A percentile compares a stretch with the other conserved stretches of the same genome.
These are phyloP conservation scores for Maudiozyma barnettii DNA, from an alignment of 805 yeast genomes.

Conservation along the genomic window DNA sequence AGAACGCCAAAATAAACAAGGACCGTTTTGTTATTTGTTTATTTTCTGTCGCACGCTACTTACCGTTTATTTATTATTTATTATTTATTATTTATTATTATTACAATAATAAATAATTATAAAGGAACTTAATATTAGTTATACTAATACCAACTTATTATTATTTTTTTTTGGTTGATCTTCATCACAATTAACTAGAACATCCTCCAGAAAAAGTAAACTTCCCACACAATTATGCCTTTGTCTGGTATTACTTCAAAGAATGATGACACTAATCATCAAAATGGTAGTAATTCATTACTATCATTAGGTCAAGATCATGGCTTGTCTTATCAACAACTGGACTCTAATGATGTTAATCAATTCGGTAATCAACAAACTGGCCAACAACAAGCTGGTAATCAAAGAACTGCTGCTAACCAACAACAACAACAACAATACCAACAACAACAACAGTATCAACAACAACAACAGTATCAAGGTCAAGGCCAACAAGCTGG, in stretches of 20 bases:
- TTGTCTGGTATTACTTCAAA: conserved; percentile 2
- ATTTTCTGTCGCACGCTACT: background rate
- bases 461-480: conserved; percentile 4
- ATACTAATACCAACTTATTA: no score
- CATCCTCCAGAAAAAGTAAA: no score
- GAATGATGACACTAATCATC: background rate
- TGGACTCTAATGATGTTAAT: conserved; percentile 12
- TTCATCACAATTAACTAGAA: background rate
- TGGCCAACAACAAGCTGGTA: conserved; percentile 6
- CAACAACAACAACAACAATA: conserved; percentile 6
- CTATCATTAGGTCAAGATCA: conserved; percentile 13
- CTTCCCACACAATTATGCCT: no score
- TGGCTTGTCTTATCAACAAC: conserved; percentile 18
- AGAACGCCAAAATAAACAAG: background rate
- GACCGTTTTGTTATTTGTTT: background rate
- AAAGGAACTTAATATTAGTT: no score
- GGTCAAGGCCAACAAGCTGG: background rate
- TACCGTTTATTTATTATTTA: background rate
- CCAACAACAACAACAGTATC: conserved; percentile 9
- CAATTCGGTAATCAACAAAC: conserved; percentile 7
- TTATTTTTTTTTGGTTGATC: background rate
- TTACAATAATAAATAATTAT: no score
- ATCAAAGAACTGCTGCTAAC: conserved; percentile 3
- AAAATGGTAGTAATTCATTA: background rate
- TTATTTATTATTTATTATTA: no score